A percentile compares a stretch with the other conserved stretches of the same genome.
phyloP scores from a whole-genome alignment of 1,139 yeast species.

The Yamadazyma buinensis region DNA sequence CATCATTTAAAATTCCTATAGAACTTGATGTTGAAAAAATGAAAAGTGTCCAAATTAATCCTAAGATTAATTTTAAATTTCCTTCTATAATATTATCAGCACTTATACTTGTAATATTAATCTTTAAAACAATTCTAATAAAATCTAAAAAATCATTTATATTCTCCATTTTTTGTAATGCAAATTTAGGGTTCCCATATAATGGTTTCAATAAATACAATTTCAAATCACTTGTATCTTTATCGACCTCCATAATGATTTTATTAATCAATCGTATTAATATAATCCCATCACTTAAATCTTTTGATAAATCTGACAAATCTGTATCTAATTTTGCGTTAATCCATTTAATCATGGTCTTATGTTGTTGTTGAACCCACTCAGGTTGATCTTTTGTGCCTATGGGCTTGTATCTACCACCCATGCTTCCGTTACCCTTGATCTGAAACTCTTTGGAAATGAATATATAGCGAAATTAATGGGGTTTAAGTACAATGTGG shows the following conservation, averaged over 20 bases:
- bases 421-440: neutral
- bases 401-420: neutral
- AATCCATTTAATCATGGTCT: conserved; percentile 48
- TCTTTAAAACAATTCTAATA: conserved; percentile 45
- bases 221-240: conserved; percentile 15
- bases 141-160: conserved; percentile 54
- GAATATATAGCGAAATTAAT: neutral
- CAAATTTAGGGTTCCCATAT: conserved; percentile 45
- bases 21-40: conserved; percentile 43
- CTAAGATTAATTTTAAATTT: conserved; percentile 58
- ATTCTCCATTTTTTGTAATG: conserved; percentile 63
- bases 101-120: conserved; percentile 56
- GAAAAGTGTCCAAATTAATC: conserved; percentile 62
- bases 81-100: conserved; percentile 70
- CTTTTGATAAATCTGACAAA: conserved; percentile 26
- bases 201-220: conserved; percentile 32
- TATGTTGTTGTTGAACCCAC: conserved; percentile 45
- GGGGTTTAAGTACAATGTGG: neutral
- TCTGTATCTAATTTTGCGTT: conserved; percentile 27
- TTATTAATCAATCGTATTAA: conserved; percentile 33
- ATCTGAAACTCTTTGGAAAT: no score
- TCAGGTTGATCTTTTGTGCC: conserved; percentile 9
- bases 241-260: conserved; percentile 20
- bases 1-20: conserved; percentile 31
- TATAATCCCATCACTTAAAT: conserved; percentile 39